Evolutionary conservation across 2,329 filamentous ascomycete genomes (phyloP).

Genomic region (Lasiodiplodia gonubiensis): DNA sequence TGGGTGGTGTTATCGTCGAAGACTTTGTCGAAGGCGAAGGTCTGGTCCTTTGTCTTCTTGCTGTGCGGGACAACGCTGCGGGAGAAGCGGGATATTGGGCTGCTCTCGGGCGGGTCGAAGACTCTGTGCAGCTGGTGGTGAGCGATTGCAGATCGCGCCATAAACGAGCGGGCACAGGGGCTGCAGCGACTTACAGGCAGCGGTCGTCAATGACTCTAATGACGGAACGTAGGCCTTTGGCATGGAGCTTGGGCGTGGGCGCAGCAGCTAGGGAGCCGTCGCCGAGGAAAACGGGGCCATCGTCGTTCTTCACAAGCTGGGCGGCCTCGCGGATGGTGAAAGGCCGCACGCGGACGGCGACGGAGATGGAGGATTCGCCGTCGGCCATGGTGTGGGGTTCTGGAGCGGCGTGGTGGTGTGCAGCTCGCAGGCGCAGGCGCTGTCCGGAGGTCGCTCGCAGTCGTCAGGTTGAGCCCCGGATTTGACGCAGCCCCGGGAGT

Average conservation of each 20-base stretch:
- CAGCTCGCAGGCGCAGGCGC: constrained; percentile 12
- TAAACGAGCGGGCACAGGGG: constrained; percentile 18
- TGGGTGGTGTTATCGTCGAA: constrained; percentile 96
- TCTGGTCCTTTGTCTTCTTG: constrained; percentile 95
- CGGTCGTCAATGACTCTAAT: constrained; percentile 97
- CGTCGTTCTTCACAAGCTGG: constrained; percentile 80
- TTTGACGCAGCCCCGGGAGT: constrained; percentile 6
- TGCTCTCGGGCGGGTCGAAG: constrained; percentile 96
- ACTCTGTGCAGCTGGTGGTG: constrained; percentile 63
- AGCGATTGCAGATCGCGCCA: constrained; percentile 35
- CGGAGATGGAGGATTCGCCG: constrained; percentile 57
- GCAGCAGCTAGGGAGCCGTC: constrained; percentile 92
- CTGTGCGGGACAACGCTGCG: constrained; percentile 77
- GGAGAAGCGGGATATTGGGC: constrained; percentile 85
- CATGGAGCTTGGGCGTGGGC: constrained; percentile 81
- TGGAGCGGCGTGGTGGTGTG: constrained; percentile 23
- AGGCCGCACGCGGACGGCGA: constrained; percentile 66
- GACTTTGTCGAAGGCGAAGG: constrained; percentile 94
- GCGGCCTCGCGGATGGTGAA: constrained; percentile 91
- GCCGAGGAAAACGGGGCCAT: constrained; percentile 89
- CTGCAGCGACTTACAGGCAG: constrained; percentile 71
- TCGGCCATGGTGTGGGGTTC: constrained; percentile 34
- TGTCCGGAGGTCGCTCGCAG: constrained; percentile 17
- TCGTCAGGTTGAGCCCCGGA: constrained; percentile 18
- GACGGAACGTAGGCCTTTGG: constrained; percentile 86